Evolutionary conservation across 345 rosid species (phyloP), one percentile per base, ranked within the genome.

Genomic region (Citrus glauca): DNA sequence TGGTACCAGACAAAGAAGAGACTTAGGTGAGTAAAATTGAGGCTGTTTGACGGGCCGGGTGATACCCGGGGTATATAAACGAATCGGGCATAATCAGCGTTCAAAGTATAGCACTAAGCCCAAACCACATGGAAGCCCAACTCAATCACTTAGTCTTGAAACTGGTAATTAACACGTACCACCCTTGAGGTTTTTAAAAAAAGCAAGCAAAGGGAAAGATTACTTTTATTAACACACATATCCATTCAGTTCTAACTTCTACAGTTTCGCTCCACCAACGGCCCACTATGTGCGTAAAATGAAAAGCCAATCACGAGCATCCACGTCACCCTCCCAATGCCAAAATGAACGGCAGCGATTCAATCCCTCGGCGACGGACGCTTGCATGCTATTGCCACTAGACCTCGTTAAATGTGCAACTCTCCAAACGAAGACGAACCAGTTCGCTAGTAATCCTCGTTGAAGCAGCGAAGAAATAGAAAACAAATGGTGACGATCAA

Each of bases 401-500:
- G 7, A 35, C 38, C 38, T 35, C 38, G 8, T 16, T 6, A 53
- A 53, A 19, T 53, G 57, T 3, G 1, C 2, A 17, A 17, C 20
- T 53, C 57, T 1, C 22, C 22, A 16, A 53, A 53, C 50, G 1
- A 53, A 53, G 8, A 5, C 59, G 11, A 27, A 14, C 35, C 2
- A 37, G 56, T 30, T 27, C 4, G 57, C 27, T 27, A 7, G 33
- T 19, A 37, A 1, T 4, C 57, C 57, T 17, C 22, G 22, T 17
- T 17, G 57, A 17, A 53, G 45, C 2, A 10, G n/a, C 50, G 7
- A 62, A 71, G 24, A 37, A 17, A 88, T 85, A 10, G 28, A 3
- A 20, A 62, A 71, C 20, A 37, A 22, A 88, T 88, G 88, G 87
- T 69, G 5, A 75, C 77, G 17, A 82, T 85, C 69, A 82, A 75